Base-by-base conservation (phyloP, 1,139 yeast genomes). In the Eremothecium gossypii region DNA sequence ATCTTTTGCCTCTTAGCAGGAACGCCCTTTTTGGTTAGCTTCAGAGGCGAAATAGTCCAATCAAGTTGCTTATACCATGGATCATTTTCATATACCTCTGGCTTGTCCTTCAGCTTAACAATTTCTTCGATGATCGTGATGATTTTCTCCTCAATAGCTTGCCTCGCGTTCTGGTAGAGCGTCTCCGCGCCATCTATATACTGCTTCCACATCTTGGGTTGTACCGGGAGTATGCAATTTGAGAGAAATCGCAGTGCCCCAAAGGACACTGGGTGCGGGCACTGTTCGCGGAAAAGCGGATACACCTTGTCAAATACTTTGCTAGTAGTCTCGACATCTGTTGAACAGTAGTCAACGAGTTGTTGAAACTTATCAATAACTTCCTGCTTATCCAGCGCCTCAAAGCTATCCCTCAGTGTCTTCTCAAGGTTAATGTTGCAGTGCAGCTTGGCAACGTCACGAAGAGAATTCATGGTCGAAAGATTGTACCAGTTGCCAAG, bases 231-330 rank as follows among this genome's bases (percentile, higher is more conserved):
- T 40, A 89, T 74, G 42, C 84, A 74, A n/a, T 81, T 71, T 4
- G 89, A 81, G 57, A 93, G 68, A 47, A 79, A 82, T 48, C 83
- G 71, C 44, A 91, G 66, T 0, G 96, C 96, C 1, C 94, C 91
- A 67, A 91, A 83, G 20, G 95, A 85, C 1, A 89, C 95, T 0
- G 98, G 97, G 61, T 93, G 98, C 0, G 97, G 96, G 29, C 89
- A 78, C 41, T 77, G 74, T 27, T 66, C 55, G 33, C 76, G 63
- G 55, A 84, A 93, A 29, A 68, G 66, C 0, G 96, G 96, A 38
- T 81, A 74, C 0, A 87, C 73, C 46, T 76, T 76, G 44, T 73
- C 68, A 49, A 83, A 78, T 0, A 91, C 89, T 47, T 68, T 66
- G 55, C 72, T 83, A 0, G 98, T 91, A 1, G 82, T 80, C 2